Percentiles rank a stretch among this genome's conserved stretches.
Evolutionary conservation across 2,329 filamentous ascomycete species (phyloP).

Genomic region (Exophiala alcalophila): DNA sequence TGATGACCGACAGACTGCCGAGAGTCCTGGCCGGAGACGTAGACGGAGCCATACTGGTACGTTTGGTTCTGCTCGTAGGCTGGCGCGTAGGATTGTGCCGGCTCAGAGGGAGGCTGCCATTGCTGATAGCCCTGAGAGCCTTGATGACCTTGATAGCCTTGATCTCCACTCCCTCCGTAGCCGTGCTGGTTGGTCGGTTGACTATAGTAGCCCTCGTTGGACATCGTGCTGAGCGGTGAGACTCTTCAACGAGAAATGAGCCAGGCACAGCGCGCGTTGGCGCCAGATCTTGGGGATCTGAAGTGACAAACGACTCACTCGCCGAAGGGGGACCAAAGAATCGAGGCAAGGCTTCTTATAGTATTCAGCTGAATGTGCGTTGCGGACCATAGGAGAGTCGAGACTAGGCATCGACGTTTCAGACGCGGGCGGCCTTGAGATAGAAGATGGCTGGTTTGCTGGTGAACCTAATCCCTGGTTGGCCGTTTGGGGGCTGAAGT

Average conservation of each 20-base stretch:
- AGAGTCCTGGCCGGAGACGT: slow-evolving; percentile 11
- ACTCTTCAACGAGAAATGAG: not conserved
- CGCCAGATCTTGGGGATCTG: too few relatives aligned
- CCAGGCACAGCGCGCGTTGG: too few relatives aligned
- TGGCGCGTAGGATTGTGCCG: slow-evolving; percentile 6
- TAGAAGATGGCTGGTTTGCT: too few relatives aligned
- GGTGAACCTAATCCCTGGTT: too few relatives aligned
- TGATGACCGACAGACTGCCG: slow-evolving; percentile 12
- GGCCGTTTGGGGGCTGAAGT: slow-evolving; percentile 1
- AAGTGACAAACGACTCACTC: too few relatives aligned
- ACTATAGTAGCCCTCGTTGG: slow-evolving; percentile 14
- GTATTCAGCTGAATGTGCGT: too few relatives aligned
- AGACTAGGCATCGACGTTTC: too few relatives aligned
- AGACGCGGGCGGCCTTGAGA: too few relatives aligned
- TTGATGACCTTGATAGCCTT: slow-evolving; percentile 19
- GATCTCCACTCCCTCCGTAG: slow-evolving; percentile 9
- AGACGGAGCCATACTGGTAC: slow-evolving; percentile 17
- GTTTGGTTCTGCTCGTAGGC: slow-evolving; percentile 15
- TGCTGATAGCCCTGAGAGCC: slow-evolving; percentile 19
- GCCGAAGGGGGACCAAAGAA: too few relatives aligned
- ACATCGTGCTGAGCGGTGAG: slow-evolving; percentile 11
- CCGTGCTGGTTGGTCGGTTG: slow-evolving; percentile 19
- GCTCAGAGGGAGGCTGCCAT: slow-evolving; percentile 17
- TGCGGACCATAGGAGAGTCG: too few relatives aligned
- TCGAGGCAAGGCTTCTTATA: too few relatives aligned